These are phyloP conservation scores for Calocera cornea DNA, from an alignment of 768 basidiomycete genomes.

Conservation along the genomic window DNA sequence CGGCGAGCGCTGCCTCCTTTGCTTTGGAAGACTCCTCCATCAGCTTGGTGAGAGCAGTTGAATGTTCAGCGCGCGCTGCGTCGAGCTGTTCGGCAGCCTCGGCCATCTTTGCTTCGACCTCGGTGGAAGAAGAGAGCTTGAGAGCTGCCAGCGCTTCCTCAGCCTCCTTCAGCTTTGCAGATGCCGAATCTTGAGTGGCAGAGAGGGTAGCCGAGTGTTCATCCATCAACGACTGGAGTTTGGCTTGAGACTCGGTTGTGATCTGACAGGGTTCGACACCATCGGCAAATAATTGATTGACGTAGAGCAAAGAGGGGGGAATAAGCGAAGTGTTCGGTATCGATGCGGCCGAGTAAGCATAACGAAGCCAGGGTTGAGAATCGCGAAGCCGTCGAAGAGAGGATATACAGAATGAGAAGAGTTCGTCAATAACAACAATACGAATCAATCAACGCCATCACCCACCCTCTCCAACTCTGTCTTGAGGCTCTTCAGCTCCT, in stretches of 20 bases:
- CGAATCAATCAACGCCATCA: background rate
- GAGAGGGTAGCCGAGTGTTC: background rate
- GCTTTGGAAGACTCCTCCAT: background rate
- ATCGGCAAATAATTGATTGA: background rate
- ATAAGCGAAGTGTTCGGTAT: background rate
- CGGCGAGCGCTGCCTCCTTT: conserved; percentile 11
- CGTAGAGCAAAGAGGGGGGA: background rate
- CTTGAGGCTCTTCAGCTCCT: background rate
- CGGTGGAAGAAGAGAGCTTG: background rate
- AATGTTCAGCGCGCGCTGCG: background rate
- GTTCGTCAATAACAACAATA: background rate
- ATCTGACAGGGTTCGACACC: background rate
- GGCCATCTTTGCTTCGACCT: background rate
- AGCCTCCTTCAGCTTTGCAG: background rate
- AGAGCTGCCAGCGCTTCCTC: background rate
- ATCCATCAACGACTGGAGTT: background rate
- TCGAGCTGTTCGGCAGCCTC: background rate
- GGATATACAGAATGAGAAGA: background rate
- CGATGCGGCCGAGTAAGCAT: background rate
- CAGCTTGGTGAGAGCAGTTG: background rate
- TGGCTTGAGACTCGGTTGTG: background rate
- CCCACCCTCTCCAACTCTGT: background rate
- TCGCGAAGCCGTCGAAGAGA: background rate
- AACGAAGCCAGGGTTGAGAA: background rate
- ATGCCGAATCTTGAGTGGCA: background rate